A percentile compares a stretch with the other conserved stretches of the same genome.
These are phyloP conservation scores for Acorus calamus DNA, from an alignment of 106 monocot genomes.

Conservation along the genomic window DNA sequence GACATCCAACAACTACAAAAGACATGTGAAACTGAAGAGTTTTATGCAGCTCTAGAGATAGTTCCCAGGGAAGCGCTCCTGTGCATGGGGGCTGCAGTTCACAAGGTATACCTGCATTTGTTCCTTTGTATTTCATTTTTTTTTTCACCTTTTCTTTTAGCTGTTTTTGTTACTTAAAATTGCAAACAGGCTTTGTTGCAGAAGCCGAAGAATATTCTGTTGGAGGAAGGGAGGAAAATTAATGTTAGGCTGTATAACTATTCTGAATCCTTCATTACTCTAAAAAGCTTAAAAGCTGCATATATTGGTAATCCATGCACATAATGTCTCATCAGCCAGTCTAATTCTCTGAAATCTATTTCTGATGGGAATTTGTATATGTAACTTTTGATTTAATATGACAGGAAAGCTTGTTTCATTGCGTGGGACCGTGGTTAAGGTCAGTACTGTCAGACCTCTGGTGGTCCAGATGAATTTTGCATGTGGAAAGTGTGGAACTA, in stretches of 20 bases:
- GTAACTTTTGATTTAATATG: not conserved
- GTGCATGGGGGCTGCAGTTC: constrained; percentile 84
- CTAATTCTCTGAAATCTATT: not conserved
- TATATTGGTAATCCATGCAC: constrained; percentile 61
- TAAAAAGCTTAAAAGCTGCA: constrained; percentile 93
- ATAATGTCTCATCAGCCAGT: not conserved
- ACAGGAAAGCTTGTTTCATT: constrained; percentile 88
- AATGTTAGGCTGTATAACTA: constrained; percentile 76
- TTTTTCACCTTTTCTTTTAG: constrained; percentile 1
- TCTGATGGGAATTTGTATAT: too few relatives aligned
- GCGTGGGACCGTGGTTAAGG: constrained; percentile 82
- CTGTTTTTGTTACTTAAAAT: not conserved
- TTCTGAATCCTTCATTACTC: constrained; percentile 50
- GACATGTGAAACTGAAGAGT: constrained; percentile 37
- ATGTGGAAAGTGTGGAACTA: constrained; percentile 62
- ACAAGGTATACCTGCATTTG: constrained; percentile 27
- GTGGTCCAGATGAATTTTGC: constrained; percentile 63
- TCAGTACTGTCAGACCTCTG: constrained; percentile 76
- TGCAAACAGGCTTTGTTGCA: constrained; percentile 37
- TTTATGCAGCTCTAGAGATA: constrained; percentile 38
- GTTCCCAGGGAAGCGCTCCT: constrained; percentile 75
- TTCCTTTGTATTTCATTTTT: constrained; percentile 4
- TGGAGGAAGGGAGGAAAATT: constrained; percentile 52
- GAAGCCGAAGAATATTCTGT: constrained; percentile 22
- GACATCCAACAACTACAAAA: constrained; percentile 54